Evolutionary conservation across 495 filamentous ascomycete genomes (phyloP).

Genomic region (Evernia prunastri): DNA sequence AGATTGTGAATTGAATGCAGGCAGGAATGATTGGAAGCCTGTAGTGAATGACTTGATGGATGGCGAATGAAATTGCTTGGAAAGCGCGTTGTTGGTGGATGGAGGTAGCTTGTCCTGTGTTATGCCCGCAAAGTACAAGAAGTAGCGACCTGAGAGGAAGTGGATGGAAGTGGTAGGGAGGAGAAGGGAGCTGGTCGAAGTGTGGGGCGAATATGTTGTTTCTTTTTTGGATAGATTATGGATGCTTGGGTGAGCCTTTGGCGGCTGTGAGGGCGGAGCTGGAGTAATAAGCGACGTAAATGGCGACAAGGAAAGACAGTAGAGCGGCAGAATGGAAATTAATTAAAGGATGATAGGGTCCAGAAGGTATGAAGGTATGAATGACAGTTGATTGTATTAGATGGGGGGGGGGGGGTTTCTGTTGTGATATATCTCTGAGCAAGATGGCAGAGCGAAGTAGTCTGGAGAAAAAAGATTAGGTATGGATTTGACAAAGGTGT

Average conservation of each 20-base stretch:
- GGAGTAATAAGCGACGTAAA: constrained; percentile 8
- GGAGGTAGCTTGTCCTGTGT: constrained; percentile 8
- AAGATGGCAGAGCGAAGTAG: neutral
- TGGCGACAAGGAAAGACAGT: constrained; percentile 14
- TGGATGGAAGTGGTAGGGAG: neutral
- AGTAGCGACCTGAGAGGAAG: constrained; percentile 9
- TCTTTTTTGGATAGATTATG: constrained; percentile 4
- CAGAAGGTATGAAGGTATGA: too few relatives aligned
- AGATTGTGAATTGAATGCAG: constrained; percentile 8
- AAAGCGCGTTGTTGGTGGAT: constrained; percentile 2
- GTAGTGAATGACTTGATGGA: constrained; percentile 9
- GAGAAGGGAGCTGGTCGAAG: constrained; percentile 3
- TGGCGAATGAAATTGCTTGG: neutral
- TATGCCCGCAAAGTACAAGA: constrained; percentile 20
- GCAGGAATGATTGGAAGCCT: neutral
- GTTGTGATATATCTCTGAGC: neutral
- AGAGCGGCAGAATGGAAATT: constrained; percentile 4
- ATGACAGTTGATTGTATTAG: constrained; percentile 16
- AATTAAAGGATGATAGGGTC: constrained; percentile 17
- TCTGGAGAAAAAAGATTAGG: neutral
- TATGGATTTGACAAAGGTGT: neutral
- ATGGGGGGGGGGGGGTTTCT: neutral
- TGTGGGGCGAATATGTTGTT: neutral
- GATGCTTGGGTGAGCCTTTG: neutral
- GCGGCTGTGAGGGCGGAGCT: neutral